phyloP scores from a whole-genome alignment of 352 stramenopile genomes.

The Globisporangium viniferum region DNA sequence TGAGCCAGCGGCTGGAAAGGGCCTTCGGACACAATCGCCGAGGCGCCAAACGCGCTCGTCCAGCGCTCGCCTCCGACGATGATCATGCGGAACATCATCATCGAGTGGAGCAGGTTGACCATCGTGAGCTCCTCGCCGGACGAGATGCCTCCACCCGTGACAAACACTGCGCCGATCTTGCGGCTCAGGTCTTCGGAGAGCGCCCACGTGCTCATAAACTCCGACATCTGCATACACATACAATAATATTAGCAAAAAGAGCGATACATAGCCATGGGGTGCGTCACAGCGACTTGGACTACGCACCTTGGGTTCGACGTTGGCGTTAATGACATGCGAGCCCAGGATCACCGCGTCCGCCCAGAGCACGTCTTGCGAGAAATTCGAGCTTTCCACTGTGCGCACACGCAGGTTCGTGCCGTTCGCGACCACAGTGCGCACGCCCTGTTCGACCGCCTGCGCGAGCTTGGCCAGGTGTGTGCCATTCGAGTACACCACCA shows the following conservation, averaged over 20 bases:
- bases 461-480: slow-evolving; percentile 73
- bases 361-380: slow-evolving; percentile 75
- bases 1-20: slow-evolving; percentile 38
- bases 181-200: slow-evolving; percentile 68
- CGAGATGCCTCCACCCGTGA: slow-evolving; percentile 77
- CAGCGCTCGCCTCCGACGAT: slow-evolving; percentile 81
- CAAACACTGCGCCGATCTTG: slow-evolving; percentile 86
- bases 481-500: slow-evolving; percentile 74
- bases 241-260: neutral
- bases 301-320: slow-evolving; percentile 79
- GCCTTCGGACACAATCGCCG: slow-evolving; percentile 75
- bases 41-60: slow-evolving; percentile 84
- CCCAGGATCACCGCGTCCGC: slow-evolving; percentile 84
- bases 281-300: neutral
- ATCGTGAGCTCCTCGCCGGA: slow-evolving; percentile 84
- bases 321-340: slow-evolving; percentile 84
- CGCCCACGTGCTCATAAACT: slow-evolving; percentile 74
- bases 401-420: slow-evolving; percentile 45
- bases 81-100: slow-evolving; percentile 88
- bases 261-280: neutral
- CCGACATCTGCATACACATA: slow-evolving; percentile 37
- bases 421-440: slow-evolving; percentile 31
- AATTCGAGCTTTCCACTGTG: slow-evolving; percentile 61
- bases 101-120: slow-evolving; percentile 81
- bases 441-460: slow-evolving; percentile 52